These are phyloP conservation scores for Coemansia sp. DNA, from an alignment of 192 early-diverging fungal species.

Conservation along the genomic window DNA sequence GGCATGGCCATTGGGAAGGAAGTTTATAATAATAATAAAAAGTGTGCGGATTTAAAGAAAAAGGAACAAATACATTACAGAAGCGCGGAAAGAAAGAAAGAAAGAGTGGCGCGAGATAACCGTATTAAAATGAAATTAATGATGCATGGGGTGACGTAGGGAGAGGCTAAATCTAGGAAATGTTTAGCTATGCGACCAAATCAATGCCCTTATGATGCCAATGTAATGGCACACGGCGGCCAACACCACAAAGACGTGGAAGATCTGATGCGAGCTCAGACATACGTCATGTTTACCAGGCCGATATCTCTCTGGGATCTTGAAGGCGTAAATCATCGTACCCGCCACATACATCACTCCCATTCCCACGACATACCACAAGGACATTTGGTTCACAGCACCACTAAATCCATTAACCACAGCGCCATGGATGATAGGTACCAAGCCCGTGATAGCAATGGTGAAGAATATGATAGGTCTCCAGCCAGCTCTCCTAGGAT, in stretches of 20 bases:
- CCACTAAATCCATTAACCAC: constrained; percentile 66
- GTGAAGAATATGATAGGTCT: constrained; percentile 79
- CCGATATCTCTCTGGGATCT: constrained; percentile 80
- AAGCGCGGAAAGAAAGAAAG: not conserved
- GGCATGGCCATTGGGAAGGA: constrained; percentile 40
- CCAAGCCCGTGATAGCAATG: constrained; percentile 75
- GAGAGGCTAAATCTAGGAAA: not conserved
- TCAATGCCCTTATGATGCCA: constrained; percentile 65
- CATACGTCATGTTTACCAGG: constrained; percentile 82
- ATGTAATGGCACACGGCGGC: constrained; percentile 75
- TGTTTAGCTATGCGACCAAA: constrained; percentile 28
- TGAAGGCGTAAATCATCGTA: constrained; percentile 79
- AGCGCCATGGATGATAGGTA: constrained; percentile 75
- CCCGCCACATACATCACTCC: constrained; percentile 76
- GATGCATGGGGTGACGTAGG: not conserved
- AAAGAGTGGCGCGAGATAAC: not conserved
- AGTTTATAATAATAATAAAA: not conserved
- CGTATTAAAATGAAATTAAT: not conserved
- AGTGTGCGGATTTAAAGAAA: not conserved
- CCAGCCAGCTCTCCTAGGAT: constrained; percentile 72
- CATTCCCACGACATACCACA: constrained; percentile 73
- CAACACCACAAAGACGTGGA: constrained; percentile 80
- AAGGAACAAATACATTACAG: not conserved
- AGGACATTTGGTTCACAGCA: constrained; percentile 59
- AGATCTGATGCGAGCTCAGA: constrained; percentile 90